phyloP scores from a whole-genome alignment of 2,329 filamentous ascomycete species.

The Penicillium occitanis region DNA sequence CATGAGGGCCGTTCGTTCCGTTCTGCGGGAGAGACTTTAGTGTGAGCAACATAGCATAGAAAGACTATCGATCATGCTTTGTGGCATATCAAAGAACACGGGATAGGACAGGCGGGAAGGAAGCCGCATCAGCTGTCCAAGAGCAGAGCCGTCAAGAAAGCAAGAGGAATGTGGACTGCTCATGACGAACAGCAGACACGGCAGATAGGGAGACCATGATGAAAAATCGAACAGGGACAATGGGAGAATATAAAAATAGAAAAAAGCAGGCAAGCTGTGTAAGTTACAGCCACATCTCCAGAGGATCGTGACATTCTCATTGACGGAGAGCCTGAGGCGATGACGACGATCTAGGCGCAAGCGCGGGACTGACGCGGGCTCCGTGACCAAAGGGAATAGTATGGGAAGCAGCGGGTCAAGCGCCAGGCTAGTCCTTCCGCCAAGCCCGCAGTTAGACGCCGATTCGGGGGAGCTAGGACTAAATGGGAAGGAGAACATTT shows the following conservation, averaged over 20 bases:
- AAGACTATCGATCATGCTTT: background rate
- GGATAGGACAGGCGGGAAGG: background rate
- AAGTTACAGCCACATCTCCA: background rate
- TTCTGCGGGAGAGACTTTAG: slow-evolving; percentile 51
- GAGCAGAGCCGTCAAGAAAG: background rate
- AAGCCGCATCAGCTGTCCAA: background rate
- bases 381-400: slow-evolving; percentile 7
- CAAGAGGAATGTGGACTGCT: background rate
- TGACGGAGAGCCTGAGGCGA: background rate
- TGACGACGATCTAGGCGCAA: slow-evolving; percentile 19
- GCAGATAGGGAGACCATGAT: background rate
- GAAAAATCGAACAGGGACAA: background rate
- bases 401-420: slow-evolving; percentile 1
- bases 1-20: slow-evolving; percentile 51
- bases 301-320: slow-evolving; percentile 1
- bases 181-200: background rate
- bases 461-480: background rate
- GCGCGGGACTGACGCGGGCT: slow-evolving; percentile 4
- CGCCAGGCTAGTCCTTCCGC: slow-evolving; percentile 2
- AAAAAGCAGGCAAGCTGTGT: background rate
- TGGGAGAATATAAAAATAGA: background rate
- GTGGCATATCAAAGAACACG: background rate
- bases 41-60: slow-evolving; percentile 41
- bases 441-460: background rate
- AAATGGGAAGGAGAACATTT: background rate